These are phyloP conservation scores for sunflower (Helianthus annuus) DNA, from an alignment of 129 eudicot species.

Conservation along the genomic window DNA sequence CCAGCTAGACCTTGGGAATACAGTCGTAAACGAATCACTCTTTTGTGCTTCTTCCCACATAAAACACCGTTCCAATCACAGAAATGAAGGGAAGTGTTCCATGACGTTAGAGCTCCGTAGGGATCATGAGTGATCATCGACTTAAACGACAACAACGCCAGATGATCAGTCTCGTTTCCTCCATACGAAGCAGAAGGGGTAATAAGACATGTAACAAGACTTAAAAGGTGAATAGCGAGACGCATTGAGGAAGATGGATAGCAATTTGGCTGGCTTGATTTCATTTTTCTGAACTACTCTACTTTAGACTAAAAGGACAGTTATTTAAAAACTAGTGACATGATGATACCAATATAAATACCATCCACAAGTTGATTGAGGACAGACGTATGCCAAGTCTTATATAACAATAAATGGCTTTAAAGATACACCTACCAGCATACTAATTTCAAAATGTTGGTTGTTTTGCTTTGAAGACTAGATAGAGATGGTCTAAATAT, in stretches of 20 bases:
- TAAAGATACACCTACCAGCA: not conserved
- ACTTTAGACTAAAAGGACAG: not conserved
- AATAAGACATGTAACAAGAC: slow-evolving; percentile 2
- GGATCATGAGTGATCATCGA: slow-evolving; percentile 19
- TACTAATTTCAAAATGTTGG: not conserved
- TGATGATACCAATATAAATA: not conserved
- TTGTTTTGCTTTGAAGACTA: slow-evolving; percentile 2
- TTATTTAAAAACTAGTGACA: not conserved
- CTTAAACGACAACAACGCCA: slow-evolving; percentile 16
- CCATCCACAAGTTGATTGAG: slow-evolving; percentile 9
- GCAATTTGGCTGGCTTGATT: slow-evolving; percentile 5
- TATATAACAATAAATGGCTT: slow-evolving; percentile 4
- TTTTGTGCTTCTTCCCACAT: not conserved
- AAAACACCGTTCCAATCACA: slow-evolving; percentile 24
- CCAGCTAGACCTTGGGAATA: slow-evolving; percentile 1
- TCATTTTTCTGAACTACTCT: slow-evolving; percentile 5
- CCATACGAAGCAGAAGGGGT: not conserved
- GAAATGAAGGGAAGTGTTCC: slow-evolving; percentile 15
- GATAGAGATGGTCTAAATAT: not conserved
- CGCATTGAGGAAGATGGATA: not conserved
- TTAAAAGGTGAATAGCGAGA: not conserved
- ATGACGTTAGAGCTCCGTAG: not conserved
- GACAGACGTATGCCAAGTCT: not conserved
- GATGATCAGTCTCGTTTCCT: slow-evolving; percentile 10
- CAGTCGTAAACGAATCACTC: not conserved